Percentiles rank a stretch among this genome's conserved stretches.
Conservation (phyloP, 352 stramenopile species). For the Phytophthora colocasiae region DNA sequence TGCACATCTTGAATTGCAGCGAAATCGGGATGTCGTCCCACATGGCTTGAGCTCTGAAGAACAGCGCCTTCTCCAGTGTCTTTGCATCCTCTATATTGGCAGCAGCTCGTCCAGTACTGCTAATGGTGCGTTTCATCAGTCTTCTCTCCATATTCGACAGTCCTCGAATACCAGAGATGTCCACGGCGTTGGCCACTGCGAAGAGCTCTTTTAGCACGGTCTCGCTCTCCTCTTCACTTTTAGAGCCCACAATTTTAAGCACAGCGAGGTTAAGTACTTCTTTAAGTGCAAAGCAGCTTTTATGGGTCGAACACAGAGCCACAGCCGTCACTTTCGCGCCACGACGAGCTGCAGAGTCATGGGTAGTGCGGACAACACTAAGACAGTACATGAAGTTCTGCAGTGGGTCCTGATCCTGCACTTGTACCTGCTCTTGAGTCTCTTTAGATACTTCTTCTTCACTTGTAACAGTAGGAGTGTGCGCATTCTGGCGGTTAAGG, state of each 20-base stretch:
- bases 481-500: conserved; percentile 69
- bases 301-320: conserved; percentile 81
- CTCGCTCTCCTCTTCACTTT: conserved; percentile 50
- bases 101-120: conserved; percentile 45
- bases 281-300: conserved; percentile 82
- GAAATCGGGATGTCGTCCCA: conserved; percentile 75
- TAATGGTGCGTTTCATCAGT: conserved; percentile 80
- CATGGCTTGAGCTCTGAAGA: conserved; percentile 58
- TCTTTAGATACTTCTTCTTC: conserved; percentile 1
- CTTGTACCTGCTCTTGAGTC: neutral
- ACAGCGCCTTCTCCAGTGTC: conserved; percentile 60
- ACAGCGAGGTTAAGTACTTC: conserved; percentile 80
- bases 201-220: conserved; percentile 68
- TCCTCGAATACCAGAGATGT: conserved; percentile 65
- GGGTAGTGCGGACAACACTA: conserved; percentile 84
- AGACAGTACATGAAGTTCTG: conserved; percentile 89
- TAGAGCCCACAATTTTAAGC: conserved; percentile 62
- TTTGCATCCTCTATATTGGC: conserved; percentile 51
- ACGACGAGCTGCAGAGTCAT: conserved; percentile 74
- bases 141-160: conserved; percentile 78
- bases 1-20: conserved; percentile 84
- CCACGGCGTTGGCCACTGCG: conserved; percentile 75
- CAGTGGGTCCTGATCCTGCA: conserved; percentile 45
- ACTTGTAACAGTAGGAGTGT: neutral
- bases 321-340: conserved; percentile 86